Percentiles rank a stretch among this genome's conserved stretches.
Evolutionary conservation across 768 basidiomycete species (phyloP).

Genomic region (Coprinopsis strossmayeri): DNA sequence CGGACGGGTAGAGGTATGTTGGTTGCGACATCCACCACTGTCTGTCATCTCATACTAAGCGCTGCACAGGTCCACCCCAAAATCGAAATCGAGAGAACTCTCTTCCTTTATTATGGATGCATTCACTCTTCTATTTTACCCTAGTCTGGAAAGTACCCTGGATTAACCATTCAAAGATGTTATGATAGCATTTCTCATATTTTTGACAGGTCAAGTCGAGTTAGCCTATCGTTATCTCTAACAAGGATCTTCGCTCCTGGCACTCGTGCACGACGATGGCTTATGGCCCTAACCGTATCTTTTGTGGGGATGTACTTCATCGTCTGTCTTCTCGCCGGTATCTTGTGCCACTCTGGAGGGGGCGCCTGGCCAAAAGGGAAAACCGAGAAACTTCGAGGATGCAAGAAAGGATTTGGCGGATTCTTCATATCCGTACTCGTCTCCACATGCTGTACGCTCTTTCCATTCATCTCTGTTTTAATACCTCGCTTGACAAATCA

Average conservation of each 20-base stretch:
- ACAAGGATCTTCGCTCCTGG: constrained; percentile 12
- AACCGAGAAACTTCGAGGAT: neutral
- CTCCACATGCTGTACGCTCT: neutral
- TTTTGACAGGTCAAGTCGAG: constrained; percentile 10
- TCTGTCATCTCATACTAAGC: too few species aligned
- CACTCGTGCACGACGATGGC: constrained; percentile 4
- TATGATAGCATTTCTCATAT: neutral
- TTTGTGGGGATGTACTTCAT: constrained; percentile 6
- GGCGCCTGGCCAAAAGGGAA: too few species aligned
- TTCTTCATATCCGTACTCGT: neutral
- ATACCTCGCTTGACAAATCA: neutral
- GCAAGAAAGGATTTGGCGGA: neutral
- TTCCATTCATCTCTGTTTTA: neutral
- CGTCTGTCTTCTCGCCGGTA: constrained; percentile 1
- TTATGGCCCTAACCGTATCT: constrained; percentile 2
- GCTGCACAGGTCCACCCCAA: too few species aligned
- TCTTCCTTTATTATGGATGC: too few species aligned
- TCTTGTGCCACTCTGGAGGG: constrained; percentile 8
- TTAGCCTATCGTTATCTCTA: constrained; percentile 11
- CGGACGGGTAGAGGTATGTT: neutral
- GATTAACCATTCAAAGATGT: too few species aligned
- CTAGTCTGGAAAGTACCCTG: constrained; percentile 11
- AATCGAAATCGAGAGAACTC: too few species aligned
- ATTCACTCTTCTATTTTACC: constrained; percentile 3
- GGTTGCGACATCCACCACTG: too few species aligned